Conservation (phyloP, 2,329 filamentous ascomycete species). For the Neonectria sp. region DNA sequence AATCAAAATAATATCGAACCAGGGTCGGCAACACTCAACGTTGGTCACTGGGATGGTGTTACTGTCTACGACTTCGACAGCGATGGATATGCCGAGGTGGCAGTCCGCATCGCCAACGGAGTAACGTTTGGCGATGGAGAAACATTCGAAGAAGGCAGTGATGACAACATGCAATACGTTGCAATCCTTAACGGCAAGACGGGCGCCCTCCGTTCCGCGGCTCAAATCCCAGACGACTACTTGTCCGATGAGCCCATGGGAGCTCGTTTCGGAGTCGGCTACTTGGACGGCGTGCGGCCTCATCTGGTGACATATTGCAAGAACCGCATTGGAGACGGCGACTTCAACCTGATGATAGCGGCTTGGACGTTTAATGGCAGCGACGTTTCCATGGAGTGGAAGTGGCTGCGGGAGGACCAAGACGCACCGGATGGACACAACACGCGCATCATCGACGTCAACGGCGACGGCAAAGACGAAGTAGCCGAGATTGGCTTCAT, state of each 20-base stretch:
- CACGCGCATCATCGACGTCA: slow-evolving; percentile 41
- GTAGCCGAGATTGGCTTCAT: slow-evolving; percentile 42
- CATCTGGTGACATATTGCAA: slow-evolving; percentile 40
- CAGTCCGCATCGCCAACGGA: slow-evolving; percentile 42
- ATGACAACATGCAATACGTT: slow-evolving; percentile 39
- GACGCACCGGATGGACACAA: slow-evolving; percentile 41
- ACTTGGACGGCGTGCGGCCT: slow-evolving; percentile 35
- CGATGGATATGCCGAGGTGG: slow-evolving; percentile 41
- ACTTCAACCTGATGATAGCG: slow-evolving; percentile 26
- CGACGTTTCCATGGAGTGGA: slow-evolving; percentile 37
- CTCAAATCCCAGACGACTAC: slow-evolving; percentile 29
- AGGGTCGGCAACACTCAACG: slow-evolving; percentile 35
- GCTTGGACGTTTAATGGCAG: slow-evolving; percentile 41
- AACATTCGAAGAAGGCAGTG: slow-evolving; percentile 25
- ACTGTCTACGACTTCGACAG: slow-evolving; percentile 46
- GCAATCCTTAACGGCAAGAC: slow-evolving; percentile 40
- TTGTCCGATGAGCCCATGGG: slow-evolving; percentile 33
- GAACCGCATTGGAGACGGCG: slow-evolving; percentile 31
- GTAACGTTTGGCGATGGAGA: slow-evolving; percentile 39
- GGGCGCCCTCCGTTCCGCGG: slow-evolving; percentile 30
- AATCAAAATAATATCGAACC: slow-evolving; percentile 42
- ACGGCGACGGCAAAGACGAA: slow-evolving; percentile 40
- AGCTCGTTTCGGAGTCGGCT: slow-evolving; percentile 37
- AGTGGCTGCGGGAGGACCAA: slow-evolving; percentile 34
- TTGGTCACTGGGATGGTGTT: slow-evolving; percentile 43